Base-by-base conservation (phyloP, 768 basidiomycete species). In the Boletus insuetus region DNA sequence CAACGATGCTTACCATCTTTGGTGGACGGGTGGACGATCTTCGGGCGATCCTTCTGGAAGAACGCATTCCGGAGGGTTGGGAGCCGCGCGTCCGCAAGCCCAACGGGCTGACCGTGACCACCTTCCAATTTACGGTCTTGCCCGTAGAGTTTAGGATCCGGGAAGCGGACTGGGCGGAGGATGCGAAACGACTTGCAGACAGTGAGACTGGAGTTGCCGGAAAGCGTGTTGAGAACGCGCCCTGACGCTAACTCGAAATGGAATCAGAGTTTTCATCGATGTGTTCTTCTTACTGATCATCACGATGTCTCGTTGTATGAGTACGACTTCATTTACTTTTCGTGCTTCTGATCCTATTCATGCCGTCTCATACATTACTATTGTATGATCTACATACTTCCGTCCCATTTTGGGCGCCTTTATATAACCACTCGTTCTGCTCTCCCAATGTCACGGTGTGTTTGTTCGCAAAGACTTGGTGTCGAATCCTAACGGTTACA, bases 31-130 rank as follows among this genome's bases (percentile, higher is more conserved):
- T 86, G 10, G 66, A 74, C 1, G 86, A 86, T 57, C 63, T 91
- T 26, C 72, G 79, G 47, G 56, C 77, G 1, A 56, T 88, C 32
- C 68, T 92, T 37, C 62, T 77, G 6, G 84, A 92, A 34, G 90
- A 92, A 59, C 81, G 87, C 7, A 64, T 92, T 22, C 85, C 85
- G 0, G 75, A 86, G 0, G 82, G 83, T 11, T 92, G 88, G 87
- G 87, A 90, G 64, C 77, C 89, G 0, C 73, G 78, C 20, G 64
- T 82, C 17, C 75, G 78, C 43, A 70, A 77, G 48, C 80, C 72
- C 1, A 71, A 75, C 49, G 89, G 90, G 0, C 69, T 90, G 37
- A 89, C 90, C 1, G 63, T 91, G 4, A 43, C 69, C 5, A 1
- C 31, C 1, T 86, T 90, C 75, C 86, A 91, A 63, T 49, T 51